Base-by-base conservation (phyloP, 1,284 basidiomycete species). In the Coriolopsis trogii region DNA sequence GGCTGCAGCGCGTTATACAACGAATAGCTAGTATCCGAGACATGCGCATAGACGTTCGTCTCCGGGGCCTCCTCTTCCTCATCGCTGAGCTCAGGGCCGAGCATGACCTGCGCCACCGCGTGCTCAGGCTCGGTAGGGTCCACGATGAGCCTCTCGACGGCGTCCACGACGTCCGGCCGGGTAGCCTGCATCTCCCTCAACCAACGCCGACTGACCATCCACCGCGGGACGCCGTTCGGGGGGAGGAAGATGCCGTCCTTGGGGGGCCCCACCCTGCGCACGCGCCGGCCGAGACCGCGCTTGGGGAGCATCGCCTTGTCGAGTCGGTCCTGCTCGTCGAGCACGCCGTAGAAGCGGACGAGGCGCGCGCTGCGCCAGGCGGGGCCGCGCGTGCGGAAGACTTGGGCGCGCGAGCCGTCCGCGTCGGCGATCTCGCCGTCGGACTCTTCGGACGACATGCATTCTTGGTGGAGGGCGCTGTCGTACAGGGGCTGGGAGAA, bases 381-480 rank as follows among this genome's bases (percentile, higher is more conserved):
- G 53, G 78, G 74, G 0, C 83, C 83, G 37, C 79, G 81, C 20
- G 80, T 77, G 29, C 72, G 76, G 33, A 87, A 67, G 12, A 77
- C 52, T 28, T 66, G 60, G 12, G 54, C 45, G 42, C 58, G 65
- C 28, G 55, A 62, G 47, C 73, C 71, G 24, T 67, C 66, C 40
- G 83, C 83, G 30, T 63, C 62, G 49, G 73, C 70, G 21, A 69
- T 67, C 41, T 84, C 85, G 36, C 69, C 70, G 51, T 82, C 80
- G 13, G 87, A 89, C 63, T 89, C 87, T 57, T 89, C 87, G 25
- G 84, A 86, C 15, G 87, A 89, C 83, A 90, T 88, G 65, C 87
- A 90, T 40, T 89, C 88, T 15, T 80, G 56, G 51, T 85, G 81
- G 46, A 89, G 68, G 7, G 87, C 86, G 15, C 79, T 78, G 59